Percentiles rank a stretch among this genome's conserved stretches.
These are phyloP conservation scores for Coemansia sp. DNA, from an alignment of 192 early-diverging fungal species.

Conservation along the genomic window DNA sequence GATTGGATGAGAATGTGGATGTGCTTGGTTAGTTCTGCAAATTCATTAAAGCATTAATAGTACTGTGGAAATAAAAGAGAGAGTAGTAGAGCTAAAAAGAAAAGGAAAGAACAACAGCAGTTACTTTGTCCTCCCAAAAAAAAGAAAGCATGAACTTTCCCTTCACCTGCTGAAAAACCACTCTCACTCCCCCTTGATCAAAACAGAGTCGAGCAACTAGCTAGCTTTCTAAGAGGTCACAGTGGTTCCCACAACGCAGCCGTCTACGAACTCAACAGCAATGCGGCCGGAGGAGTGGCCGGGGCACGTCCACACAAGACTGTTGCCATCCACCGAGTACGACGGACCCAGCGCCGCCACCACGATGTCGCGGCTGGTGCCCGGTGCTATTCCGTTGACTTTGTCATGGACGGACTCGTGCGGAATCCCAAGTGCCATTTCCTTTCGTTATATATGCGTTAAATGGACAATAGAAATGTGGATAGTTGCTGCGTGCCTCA, in stretches of 20 bases:
- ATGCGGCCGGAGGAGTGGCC: conserved; percentile 6
- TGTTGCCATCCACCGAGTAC: conserved; percentile 6
- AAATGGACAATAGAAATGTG: too few species aligned
- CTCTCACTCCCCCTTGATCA: too few species aligned
- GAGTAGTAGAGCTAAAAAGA: too few species aligned
- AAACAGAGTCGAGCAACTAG: background rate
- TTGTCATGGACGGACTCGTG: conserved; percentile 7
- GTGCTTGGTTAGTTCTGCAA: too few species aligned
- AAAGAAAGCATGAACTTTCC: too few species aligned
- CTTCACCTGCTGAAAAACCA: too few species aligned
- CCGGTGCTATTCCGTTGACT: conserved; percentile 9
- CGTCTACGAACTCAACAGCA: conserved; percentile 10
- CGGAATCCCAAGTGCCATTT: background rate
- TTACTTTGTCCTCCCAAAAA: too few species aligned
- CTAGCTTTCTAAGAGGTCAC: background rate
- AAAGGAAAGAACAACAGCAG: too few species aligned
- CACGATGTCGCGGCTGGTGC: conserved; percentile 13
- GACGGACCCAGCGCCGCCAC: conserved; percentile 4
- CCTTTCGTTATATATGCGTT: background rate
- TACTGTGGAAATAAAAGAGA: too few species aligned
- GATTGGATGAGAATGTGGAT: too few species aligned
- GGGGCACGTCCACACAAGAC: conserved; percentile 21
- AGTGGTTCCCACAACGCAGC: background rate
- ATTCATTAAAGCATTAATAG: too few species aligned
- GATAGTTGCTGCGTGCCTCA: too few species aligned